Evolutionary conservation across 176 grass and related monocot genomes (phyloP).

Genomic region (Phoenix dactylifera): DNA sequence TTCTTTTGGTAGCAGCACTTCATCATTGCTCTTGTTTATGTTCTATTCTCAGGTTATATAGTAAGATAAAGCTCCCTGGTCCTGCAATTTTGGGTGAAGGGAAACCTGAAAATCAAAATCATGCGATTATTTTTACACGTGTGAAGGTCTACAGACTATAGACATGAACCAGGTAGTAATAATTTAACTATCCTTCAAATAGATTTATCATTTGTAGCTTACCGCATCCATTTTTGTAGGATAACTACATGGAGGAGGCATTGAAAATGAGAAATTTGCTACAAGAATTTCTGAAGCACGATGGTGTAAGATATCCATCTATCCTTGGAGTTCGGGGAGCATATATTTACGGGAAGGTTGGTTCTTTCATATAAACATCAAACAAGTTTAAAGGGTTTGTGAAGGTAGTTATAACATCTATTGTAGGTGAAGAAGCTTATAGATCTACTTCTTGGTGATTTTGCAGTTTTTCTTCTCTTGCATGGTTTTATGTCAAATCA

Average conservation of each 20-base stretch:
- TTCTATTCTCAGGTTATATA: slow-evolving; percentile 63
- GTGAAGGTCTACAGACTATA: slow-evolving; percentile 92
- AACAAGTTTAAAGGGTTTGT: neutral
- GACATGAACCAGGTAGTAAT: slow-evolving; percentile 87
- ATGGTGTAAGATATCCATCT: slow-evolving; percentile 59
- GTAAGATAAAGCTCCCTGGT: slow-evolving; percentile 87
- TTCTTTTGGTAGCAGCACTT: too few relatives aligned
- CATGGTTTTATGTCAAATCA: slow-evolving; percentile 99
- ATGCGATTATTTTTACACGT: slow-evolving; percentile 92
- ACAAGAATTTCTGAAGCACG: slow-evolving; percentile 75
- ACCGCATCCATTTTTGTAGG: slow-evolving; percentile 38
- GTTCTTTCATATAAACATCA: slow-evolving; percentile 12
- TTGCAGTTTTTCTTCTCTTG: slow-evolving; percentile 90
- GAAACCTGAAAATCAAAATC: slow-evolving; percentile 98
- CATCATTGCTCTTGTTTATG: too few relatives aligned
- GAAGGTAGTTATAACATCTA: too few relatives aligned
- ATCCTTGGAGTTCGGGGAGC: slow-evolving; percentile 93
- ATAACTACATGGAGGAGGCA: slow-evolving; percentile 96
- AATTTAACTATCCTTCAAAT: slow-evolving; percentile 22
- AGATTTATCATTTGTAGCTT: slow-evolving; percentile 12
- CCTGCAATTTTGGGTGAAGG: slow-evolving; percentile 86
- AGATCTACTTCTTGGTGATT: slow-evolving; percentile 22
- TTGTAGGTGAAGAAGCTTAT: slow-evolving; percentile 9
- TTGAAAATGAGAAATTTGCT: slow-evolving; percentile 98
- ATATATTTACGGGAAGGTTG: slow-evolving; percentile 95